Base-by-base conservation (phyloP, 768 basidiomycete genomes). In the Termitomyces sp. region DNA sequence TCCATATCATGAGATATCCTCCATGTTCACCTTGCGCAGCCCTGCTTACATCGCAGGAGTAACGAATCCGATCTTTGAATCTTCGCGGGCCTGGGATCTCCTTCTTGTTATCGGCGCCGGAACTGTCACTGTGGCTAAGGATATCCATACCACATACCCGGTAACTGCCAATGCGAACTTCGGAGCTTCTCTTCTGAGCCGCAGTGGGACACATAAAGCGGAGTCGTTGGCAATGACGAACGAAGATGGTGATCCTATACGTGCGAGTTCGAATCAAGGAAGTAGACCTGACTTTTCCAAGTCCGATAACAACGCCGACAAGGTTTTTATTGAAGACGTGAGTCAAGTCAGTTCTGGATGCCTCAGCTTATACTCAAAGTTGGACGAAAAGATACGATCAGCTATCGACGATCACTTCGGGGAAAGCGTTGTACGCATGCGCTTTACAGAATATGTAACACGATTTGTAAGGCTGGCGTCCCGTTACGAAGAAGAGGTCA, bases 11-110 rank as follows among this genome's bases (percentile, higher is more conserved):
- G 10, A 4, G 29, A 6, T 20, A 9, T 39, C 32, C 16, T 18
- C 18, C 9, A 29, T 61, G 24, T 44, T 55, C 51, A 39, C 46
- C 24, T 37, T 9, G 61, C 51, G 36, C 61, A 94, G 93, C 39
- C 87, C 90, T 4, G 96, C 92, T 13, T 99, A 88, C 67, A 94
- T 99, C 53, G 97, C 95, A 10, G 97, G 97, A 1, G 96, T 98
- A 3, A 95, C 92, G 1, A 99, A 99, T 65, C 97, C 95, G 2
- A 94, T 98, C 46, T 98, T 98, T 71, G 93, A 96, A 65, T 78
- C 88, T 1, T 82, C 88, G 0, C 84, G 87, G 0, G 80, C 83
- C 13, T 99, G 97, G 97, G 97, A 99, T 70, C 76, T 99, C 8
- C 76, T 98, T 41, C 90, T 96, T 69, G 94, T 98, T 67, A 86